Evolutionary conservation across 345 rosid genomes (phyloP), one percentile per base, ranked within the genome.

Genomic region (Firmiana major): DNA sequence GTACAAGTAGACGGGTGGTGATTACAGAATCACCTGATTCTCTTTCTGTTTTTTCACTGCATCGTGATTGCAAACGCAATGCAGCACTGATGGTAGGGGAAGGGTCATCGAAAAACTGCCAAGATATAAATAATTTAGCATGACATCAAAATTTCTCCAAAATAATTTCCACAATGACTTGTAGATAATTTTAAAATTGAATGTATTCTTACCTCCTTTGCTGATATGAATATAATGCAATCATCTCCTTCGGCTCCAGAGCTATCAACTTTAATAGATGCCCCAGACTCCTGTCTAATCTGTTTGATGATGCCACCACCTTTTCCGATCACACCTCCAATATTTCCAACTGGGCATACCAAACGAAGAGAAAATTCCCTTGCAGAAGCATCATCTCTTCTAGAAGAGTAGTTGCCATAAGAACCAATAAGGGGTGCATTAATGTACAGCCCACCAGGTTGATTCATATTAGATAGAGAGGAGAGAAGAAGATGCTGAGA

Each of bases 221-320:
- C 54, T 22, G 95, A 87, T 81, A 89, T 80, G 80, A 68, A 76
- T 26, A 91, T 88, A 74, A 85, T 66, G 79, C 92, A 89, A 62
- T 87, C 88, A 84, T 91, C 93, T 84, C 85, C 90, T 80, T 91
- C 95, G 22, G 87, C 77, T 59, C 79, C 81, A 60, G 87, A 77
- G 36, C 93, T 91, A 75, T 91, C 85, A 75, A 89, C 89, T 81
- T 81, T 91, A 57, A 89, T 88, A 28, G 66, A 73, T 1, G 95
- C 95, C 79, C 93, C 88, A 70, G 90, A 82, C 26, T 91, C 93
- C 77, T 86, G 89, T 78, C 95, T 88, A 78, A 87, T 87, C 86
- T 91, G 93, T 60, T 88, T 91, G 58, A 91, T 86, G 75, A 89
- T 80, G 60, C 76, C 71, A 71, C 93, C 93, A n/a, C 95, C 92